These are phyloP conservation scores for Lepidium sativum DNA, from an alignment of 345 rosid genomes.

Conservation along the genomic window DNA sequence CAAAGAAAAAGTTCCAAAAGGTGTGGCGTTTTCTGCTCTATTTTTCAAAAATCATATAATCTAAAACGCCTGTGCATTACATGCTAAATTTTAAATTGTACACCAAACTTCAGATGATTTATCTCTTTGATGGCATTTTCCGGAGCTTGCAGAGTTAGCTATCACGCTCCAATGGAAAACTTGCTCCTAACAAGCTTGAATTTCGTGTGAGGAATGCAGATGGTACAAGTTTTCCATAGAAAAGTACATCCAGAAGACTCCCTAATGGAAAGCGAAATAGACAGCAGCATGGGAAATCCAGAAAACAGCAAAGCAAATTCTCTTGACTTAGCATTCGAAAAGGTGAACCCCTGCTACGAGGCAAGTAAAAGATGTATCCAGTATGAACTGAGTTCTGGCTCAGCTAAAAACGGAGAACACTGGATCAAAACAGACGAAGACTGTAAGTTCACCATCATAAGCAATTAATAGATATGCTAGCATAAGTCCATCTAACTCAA, in stretches of 20 bases:
- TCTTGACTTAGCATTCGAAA: conserved; percentile 24
- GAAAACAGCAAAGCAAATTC: conserved; percentile 24
- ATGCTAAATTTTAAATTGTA: conserved; percentile 1
- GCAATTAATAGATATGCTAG: neutral
- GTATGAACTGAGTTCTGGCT: conserved; percentile 24
- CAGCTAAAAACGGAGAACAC: conserved; percentile 46
- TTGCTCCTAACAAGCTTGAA: conserved; percentile 2
- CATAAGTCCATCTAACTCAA: neutral
- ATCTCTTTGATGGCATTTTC: neutral
- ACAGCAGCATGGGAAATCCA: conserved; percentile 20
- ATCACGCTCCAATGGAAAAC: neutral
- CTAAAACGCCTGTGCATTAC: neutral
- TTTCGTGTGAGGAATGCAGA: conserved; percentile 41
- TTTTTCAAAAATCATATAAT: neutral
- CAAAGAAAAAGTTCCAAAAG: conserved; percentile 60
- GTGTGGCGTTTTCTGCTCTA: conserved; percentile 29
- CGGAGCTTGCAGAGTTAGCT: neutral
- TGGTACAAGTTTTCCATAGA: conserved; percentile 52
- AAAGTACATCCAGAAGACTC: conserved; percentile 74
- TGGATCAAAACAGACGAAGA: conserved; percentile 94
- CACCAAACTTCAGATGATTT: conserved; percentile 1
- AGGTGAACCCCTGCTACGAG: conserved; percentile 21
- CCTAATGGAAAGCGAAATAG: neutral
- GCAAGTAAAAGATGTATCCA: conserved; percentile 33
- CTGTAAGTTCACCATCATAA: conserved; percentile 50